These are phyloP conservation scores for Neofusicoccum kwambonambiense DNA, from an alignment of 2,329 filamentous ascomycete species.

Conservation along the genomic window DNA sequence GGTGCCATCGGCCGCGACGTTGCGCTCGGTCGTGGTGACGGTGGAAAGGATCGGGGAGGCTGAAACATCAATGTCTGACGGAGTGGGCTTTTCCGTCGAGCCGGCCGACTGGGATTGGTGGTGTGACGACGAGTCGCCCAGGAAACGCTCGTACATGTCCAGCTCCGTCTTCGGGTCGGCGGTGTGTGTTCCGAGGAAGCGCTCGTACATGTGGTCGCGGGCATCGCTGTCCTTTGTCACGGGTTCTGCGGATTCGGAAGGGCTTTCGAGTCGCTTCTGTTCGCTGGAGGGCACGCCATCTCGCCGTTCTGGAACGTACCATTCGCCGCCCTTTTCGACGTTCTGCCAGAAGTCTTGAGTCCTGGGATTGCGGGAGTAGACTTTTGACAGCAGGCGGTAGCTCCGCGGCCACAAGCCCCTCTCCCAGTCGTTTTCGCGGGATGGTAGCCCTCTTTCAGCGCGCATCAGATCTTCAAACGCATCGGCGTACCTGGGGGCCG, in stretches of 20 bases:
- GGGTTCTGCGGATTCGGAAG: neutral
- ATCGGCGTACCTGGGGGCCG: conserved; percentile 46
- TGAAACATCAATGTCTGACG: conserved; percentile 27
- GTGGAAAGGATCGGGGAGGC: conserved; percentile 49
- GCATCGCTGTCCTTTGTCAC: neutral
- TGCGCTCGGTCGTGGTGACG: conserved; percentile 57
- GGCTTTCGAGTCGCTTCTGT: neutral
- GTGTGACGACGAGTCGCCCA: conserved; percentile 30
- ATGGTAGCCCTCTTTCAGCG: conserved; percentile 28
- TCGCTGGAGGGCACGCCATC: neutral
- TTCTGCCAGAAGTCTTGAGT: conserved; percentile 27
- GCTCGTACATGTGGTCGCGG: conserved; percentile 43
- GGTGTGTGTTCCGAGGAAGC: conserved; percentile 36
- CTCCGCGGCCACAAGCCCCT: conserved; percentile 43
- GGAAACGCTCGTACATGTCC: conserved; percentile 53
- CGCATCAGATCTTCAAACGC: conserved; percentile 61
- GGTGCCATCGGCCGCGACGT: conserved; percentile 56
- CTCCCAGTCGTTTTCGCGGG: conserved; percentile 22
- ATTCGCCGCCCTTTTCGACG: conserved; percentile 4
- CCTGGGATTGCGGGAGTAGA: conserved; percentile 14
- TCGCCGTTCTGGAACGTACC: conserved; percentile 2
- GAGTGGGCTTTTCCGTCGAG: conserved; percentile 22
- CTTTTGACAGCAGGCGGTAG: conserved; percentile 6
- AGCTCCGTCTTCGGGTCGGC: conserved; percentile 45
- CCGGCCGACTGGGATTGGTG: neutral